A percentile compares a stretch with the other conserved stretches of the same genome.
These are phyloP conservation scores for Hamamelis virginiana DNA, from an alignment of 164 flowering plant species.

Conservation along the genomic window DNA sequence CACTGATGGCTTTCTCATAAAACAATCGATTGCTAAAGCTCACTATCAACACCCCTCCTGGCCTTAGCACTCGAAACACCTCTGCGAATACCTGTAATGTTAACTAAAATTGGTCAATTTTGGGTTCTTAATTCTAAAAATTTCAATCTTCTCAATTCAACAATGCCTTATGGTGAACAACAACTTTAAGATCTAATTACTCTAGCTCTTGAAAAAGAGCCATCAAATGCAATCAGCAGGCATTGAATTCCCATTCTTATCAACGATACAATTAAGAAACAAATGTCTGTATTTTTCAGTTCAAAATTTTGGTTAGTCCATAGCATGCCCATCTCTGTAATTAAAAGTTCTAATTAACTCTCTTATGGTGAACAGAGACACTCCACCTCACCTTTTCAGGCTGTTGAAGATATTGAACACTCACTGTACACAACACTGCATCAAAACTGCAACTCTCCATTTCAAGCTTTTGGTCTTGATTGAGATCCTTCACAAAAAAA, in stretches of 20 bases:
- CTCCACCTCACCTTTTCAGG: conserved; percentile 62
- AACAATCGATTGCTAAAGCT: conserved; percentile 82
- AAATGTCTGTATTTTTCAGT: no score
- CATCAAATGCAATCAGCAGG: no score
- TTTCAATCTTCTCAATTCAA: no score
- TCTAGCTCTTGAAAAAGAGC: no score
- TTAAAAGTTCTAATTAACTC: neutral
- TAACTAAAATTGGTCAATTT: no score
- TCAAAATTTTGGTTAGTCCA: no score
- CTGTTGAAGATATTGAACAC: conserved; percentile 87
- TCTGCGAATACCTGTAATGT: conserved; percentile 80
- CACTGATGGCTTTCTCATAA: conserved; percentile 67
- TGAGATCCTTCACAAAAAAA: conserved; percentile 80
- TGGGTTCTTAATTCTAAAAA: no score
- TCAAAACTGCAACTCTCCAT: conserved; percentile 50
- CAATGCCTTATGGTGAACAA: no score
- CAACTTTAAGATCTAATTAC: no score
- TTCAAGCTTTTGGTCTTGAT: conserved; percentile 55
- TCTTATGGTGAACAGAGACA: neutral
- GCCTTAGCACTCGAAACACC: conserved; percentile 65
- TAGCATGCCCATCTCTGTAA: neutral
- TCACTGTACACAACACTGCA: conserved; percentile 77
- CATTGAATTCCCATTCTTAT: no score
- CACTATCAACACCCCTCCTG: conserved; percentile 78
- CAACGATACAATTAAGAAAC: no score